Evolutionary conservation across 371 early-diverging fungal genomes (phyloP).

Genomic region (Mucor lusitanicus): DNA sequence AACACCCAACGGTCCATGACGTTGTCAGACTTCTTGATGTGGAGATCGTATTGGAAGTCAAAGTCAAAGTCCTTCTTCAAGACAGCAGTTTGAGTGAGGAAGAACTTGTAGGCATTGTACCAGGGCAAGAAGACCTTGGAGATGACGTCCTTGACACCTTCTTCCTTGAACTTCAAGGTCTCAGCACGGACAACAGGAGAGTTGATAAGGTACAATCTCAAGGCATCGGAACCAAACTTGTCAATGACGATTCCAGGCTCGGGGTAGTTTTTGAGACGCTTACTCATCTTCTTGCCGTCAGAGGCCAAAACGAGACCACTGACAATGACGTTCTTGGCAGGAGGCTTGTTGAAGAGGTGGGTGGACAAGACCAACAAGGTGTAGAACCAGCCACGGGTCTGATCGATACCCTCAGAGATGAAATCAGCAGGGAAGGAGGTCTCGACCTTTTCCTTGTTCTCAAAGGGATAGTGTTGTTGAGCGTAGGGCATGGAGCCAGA

Average conservation of each 20-base stretch:
- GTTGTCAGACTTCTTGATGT: conserved; percentile 75
- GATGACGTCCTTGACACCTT: conserved; percentile 97
- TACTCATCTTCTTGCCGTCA: conserved; percentile 99
- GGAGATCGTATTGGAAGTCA: conserved; percentile 77
- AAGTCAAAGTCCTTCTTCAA: conserved; percentile 85
- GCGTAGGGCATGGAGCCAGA: conserved; percentile 99
- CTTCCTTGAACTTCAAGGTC: conserved; percentile 96
- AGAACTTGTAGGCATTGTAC: conserved; percentile 99
- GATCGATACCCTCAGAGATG: conserved; percentile 99
- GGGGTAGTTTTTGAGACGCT: conserved; percentile 99
- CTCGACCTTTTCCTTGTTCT: conserved; percentile 87
- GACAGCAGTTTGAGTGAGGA: conserved; percentile 86
- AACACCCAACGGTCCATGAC: conserved; percentile 99
- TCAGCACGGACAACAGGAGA: conserved; percentile 99
- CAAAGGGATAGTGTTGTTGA: conserved; percentile 99
- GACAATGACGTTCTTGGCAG: conserved; percentile 99
- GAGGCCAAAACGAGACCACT: conserved; percentile 98
- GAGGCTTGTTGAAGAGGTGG: conserved; percentile 97
- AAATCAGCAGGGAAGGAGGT: conserved; percentile 99
- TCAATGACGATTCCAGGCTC: conserved; percentile 91
- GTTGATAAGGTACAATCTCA: conserved; percentile 98
- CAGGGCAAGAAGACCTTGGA: conserved; percentile 98
- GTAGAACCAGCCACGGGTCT: conserved; percentile 99
- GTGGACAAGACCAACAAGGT: conserved; percentile 98
- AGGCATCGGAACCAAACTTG: conserved; percentile 97